Conservation (phyloP, 768 basidiomycete genomes). For the Boletus sp. region DNA sequence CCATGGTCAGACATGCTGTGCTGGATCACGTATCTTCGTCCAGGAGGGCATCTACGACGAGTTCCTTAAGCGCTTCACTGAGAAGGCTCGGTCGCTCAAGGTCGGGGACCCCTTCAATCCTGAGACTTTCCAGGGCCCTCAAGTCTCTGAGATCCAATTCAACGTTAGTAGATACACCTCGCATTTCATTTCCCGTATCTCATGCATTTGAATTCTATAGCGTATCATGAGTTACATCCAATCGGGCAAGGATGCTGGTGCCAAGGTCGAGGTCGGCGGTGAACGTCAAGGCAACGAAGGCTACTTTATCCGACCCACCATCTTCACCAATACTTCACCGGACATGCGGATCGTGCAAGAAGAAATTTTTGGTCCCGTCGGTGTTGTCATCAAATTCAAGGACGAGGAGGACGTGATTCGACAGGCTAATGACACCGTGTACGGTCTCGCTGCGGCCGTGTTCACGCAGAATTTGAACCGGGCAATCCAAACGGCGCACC, state of each 20-base stretch:
- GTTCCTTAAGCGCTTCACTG: constrained; percentile 61
- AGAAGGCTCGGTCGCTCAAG: constrained; percentile 50
- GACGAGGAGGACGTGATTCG: constrained; percentile 61
- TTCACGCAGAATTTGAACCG: constrained; percentile 78
- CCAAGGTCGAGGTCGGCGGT: constrained; percentile 63
- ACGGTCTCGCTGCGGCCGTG: constrained; percentile 85
- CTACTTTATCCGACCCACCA: constrained; percentile 72
- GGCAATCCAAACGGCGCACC: constrained; percentile 69
- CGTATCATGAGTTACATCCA: constrained; percentile 78
- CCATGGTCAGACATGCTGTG: constrained; percentile 75
- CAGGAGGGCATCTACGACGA: constrained; percentile 77
- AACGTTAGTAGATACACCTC: constrained; percentile 43
- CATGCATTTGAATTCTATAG: constrained; percentile 32
- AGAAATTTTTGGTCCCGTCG: constrained; percentile 81
- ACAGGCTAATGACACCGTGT: constrained; percentile 81
- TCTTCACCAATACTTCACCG: constrained; percentile 62
- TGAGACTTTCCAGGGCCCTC: constrained; percentile 69
- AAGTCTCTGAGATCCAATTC: constrained; percentile 72
- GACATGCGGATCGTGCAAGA: constrained; percentile 75
- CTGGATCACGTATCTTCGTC: constrained; percentile 79
- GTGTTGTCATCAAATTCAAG: constrained; percentile 73
- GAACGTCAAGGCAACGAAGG: constrained; percentile 54
- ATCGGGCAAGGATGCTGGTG: constrained; percentile 69
- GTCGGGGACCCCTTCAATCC: constrained; percentile 68
- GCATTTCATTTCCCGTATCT: not conserved